Percentiles rank a stretch among this genome's conserved stretches.
Evolutionary conservation across 108 stramenopile genomes (phyloP).

Genomic region (Cyclotella kingstonii): DNA sequence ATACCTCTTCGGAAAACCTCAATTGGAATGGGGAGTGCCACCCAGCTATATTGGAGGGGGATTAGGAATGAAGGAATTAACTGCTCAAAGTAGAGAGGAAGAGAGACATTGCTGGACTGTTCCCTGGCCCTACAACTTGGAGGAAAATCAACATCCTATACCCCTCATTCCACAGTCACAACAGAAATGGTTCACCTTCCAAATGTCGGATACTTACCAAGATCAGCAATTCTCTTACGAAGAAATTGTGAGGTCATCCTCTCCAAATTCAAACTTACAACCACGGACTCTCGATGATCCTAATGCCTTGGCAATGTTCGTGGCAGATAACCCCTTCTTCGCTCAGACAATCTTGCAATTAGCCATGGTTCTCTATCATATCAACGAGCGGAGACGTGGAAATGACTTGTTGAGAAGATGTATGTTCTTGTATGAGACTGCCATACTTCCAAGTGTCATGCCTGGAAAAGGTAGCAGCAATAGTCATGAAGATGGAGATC

Average conservation of each 20-base stretch:
- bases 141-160: constrained; percentile 4
- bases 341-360: constrained; percentile 69
- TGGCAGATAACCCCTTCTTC: constrained; percentile 73
- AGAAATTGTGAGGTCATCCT: constrained; percentile 39
- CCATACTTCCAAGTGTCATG: constrained; percentile 52
- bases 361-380: constrained; percentile 63
- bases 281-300: constrained; percentile 45
- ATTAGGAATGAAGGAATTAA: constrained; percentile 60
- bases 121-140: constrained; percentile 72
- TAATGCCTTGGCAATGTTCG: constrained; percentile 73
- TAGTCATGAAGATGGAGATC: constrained; percentile 1
- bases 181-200: constrained; percentile 63
- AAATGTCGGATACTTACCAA: constrained; percentile 63
- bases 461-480: constrained; percentile 3
- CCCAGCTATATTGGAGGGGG: constrained; percentile 77
- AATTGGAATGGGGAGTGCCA: constrained; percentile 59
- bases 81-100: constrained; percentile 4
- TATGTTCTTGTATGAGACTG: constrained; percentile 69
- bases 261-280: constrained; percentile 18
- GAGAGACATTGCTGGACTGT: constrained; percentile 9
- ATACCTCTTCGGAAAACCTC: constrained; percentile 63
- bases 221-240: constrained; percentile 27
- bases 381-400: constrained; percentile 62
- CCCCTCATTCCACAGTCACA: neutral
- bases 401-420: constrained; percentile 56